phyloP scores from a whole-genome alignment of 805 yeast species.

The Kluyveromyces aestuarii region DNA sequence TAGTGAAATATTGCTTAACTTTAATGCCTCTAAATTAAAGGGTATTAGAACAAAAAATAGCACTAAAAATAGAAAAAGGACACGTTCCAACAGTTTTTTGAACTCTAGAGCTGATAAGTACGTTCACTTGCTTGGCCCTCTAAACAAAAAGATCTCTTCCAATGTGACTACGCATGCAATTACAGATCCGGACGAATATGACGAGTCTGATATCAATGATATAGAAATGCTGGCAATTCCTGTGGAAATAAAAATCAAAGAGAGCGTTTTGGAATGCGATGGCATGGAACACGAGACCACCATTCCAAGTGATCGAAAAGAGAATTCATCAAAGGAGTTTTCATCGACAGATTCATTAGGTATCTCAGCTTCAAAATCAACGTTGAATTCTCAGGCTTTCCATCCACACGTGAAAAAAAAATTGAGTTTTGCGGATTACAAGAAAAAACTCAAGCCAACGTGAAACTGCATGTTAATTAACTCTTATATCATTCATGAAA shows the following conservation, averaged over 20 bases:
- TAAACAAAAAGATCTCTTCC: background rate
- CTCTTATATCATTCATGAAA: too few relatives aligned
- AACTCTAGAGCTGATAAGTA: background rate
- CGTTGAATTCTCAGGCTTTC: background rate
- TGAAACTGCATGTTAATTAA: background rate
- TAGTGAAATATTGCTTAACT: slow-evolving; percentile 8
- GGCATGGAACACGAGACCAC: background rate
- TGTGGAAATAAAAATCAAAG: slow-evolving; percentile 2
- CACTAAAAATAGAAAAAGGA: background rate
- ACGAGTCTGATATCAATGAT: slow-evolving; percentile 19
- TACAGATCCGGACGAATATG: slow-evolving; percentile 10
- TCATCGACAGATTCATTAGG: background rate
- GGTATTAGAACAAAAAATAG: slow-evolving; percentile 2
- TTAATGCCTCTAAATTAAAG: slow-evolving; percentile 7
- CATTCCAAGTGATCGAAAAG: background rate
- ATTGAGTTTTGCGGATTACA: slow-evolving; percentile 30
- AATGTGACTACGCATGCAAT: background rate
- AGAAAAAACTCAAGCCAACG: slow-evolving; percentile 20
- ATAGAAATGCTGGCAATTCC: slow-evolving; percentile 19
- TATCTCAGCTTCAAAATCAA: background rate
- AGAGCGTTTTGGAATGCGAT: background rate
- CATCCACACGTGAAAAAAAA: slow-evolving; percentile 19
- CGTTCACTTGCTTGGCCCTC: background rate
- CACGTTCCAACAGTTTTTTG: background rate
- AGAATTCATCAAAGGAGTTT: too few relatives aligned